Evolutionary conservation across 2,329 filamentous ascomycete species (phyloP).

Genomic region (Penicillium sp.): DNA sequence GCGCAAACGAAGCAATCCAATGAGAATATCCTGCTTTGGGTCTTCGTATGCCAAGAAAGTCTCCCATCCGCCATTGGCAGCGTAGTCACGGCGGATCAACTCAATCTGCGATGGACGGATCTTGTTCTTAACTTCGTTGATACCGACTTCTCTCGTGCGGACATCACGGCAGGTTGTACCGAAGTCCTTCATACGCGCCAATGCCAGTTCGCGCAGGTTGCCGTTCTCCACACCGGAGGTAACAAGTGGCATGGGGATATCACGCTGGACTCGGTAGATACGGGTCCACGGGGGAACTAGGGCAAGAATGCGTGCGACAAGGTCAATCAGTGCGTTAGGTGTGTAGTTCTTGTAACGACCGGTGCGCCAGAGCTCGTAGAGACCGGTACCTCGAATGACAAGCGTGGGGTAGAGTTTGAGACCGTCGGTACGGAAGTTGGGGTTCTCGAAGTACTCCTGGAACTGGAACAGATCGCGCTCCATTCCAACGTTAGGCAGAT

Average conservation of each 20-base stretch:
- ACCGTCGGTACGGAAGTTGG: slow-evolving; percentile 91
- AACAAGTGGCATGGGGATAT: slow-evolving; percentile 99
- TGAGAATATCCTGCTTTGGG: slow-evolving; percentile 96
- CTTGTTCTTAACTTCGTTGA: slow-evolving; percentile 99
- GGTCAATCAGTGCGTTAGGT: slow-evolving; percentile 90
- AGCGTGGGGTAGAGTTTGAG: slow-evolving; percentile 98
- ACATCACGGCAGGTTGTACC: slow-evolving; percentile 96
- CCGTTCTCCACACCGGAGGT: slow-evolving; percentile 98
- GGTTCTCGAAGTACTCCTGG: slow-evolving; percentile 95
- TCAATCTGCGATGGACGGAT: slow-evolving; percentile 95
- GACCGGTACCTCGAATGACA: slow-evolving; percentile 90
- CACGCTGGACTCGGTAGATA: slow-evolving; percentile 96
- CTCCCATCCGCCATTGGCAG: slow-evolving; percentile 96
- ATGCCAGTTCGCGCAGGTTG: slow-evolving; percentile 86
- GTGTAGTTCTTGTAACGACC: slow-evolving; percentile 98
- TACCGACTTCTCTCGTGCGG: slow-evolving; percentile 90
- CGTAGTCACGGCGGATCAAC: slow-evolving; percentile 88
- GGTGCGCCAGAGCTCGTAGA: slow-evolving; percentile 97
- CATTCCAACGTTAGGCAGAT: slow-evolving; percentile 96
- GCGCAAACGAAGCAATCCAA: slow-evolving; percentile 81
- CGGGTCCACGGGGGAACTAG: slow-evolving; percentile 96
- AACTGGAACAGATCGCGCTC: slow-evolving; percentile 97
- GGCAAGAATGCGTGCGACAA: slow-evolving; percentile 93
- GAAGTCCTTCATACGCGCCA: slow-evolving; percentile 99
- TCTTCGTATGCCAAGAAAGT: slow-evolving; percentile 98